Base-by-base conservation (phyloP, 2,329 filamentous ascomycete species). In the Drechslerella stenobrocha region DNA sequence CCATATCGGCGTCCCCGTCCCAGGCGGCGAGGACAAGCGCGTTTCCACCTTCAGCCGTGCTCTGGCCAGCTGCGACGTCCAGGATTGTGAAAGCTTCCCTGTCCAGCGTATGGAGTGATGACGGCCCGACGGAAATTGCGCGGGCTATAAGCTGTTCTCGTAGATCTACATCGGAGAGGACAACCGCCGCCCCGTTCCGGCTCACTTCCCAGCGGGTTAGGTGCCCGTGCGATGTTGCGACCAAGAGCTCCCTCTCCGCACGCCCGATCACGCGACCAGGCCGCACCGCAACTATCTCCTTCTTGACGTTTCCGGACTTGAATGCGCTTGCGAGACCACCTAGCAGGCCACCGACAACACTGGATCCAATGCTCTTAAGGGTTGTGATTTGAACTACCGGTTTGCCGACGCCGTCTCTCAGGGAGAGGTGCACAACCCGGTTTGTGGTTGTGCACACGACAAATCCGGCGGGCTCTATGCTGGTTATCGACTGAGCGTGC, bases 121-220 rank as follows among this genome's bases (percentile, higher is more conserved):
- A 45, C 52, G 70, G 23, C 13, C 55, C 30, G 44, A 61, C 52
- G 23, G 58, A 20, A 24, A 81, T 23, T 18, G 58, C 63, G 9
- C 63, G 55, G 20, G 55, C 76, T 13, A 86, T 75, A 32, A 96
- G 80, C 2, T 82, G 77, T 20, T 85, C 83, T 57, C 85, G 83
- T 60, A 85, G 80, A 75, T 95, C 88, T 20, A 86, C 80, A 69
- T 92, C 89, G 23, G 82, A 82, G 46, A 87, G 82, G 47, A 89
- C 81, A 42, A 88, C 84, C 74, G 90, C 86, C 71, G 91, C 89
- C 30, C 91, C 91, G 67, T 88, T 89, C 76, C 92, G 89, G 73
- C 92, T 90, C 42, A 96, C 81, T 74, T 87, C 88, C 93, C 93
- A 98, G 5, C 87, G 82, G 72, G 95, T 87, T 23, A 98, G 78